These are phyloP conservation scores for Salix koriyanagi DNA, from an alignment of 345 rosid genomes.

Conservation along the genomic window DNA sequence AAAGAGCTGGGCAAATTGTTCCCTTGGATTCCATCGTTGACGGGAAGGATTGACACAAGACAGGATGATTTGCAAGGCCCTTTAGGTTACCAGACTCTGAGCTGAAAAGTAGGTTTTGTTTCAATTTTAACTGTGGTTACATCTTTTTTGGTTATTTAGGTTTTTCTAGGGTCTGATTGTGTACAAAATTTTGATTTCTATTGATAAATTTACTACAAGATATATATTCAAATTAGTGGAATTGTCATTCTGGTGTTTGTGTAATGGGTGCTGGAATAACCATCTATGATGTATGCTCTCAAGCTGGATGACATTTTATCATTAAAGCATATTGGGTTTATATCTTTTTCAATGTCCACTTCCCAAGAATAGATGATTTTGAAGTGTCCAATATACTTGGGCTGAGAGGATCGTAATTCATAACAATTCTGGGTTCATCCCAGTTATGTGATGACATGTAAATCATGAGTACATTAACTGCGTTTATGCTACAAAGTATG, in stretches of 20 bases:
- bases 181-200: slow-evolving; percentile 11
- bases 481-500: no score
- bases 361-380: background rate
- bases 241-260: background rate
- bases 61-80: slow-evolving; percentile 71
- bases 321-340: background rate
- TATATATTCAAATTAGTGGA: background rate
- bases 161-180: slow-evolving; percentile 10
- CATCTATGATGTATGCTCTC: background rate
- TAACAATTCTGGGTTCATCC: no score
- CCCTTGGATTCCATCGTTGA: slow-evolving; percentile 88
- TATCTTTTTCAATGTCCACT: background rate
- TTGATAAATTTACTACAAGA: background rate
- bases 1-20: slow-evolving; percentile 78
- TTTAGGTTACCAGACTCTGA: slow-evolving; percentile 78
- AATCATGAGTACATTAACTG: no score
- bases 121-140: background rate
- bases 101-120: slow-evolving; percentile 36
- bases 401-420: no score
- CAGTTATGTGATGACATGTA: no score
- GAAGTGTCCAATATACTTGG: no score
- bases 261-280: background rate
- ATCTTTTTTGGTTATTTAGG: background rate
- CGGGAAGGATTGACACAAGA: slow-evolving; percentile 48
- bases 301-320: background rate